A percentile compares a stretch with the other conserved stretches of the same genome.
These are phyloP conservation scores for Inga leiocalycina DNA, from an alignment of 306 rosid species.

Conservation along the genomic window DNA sequence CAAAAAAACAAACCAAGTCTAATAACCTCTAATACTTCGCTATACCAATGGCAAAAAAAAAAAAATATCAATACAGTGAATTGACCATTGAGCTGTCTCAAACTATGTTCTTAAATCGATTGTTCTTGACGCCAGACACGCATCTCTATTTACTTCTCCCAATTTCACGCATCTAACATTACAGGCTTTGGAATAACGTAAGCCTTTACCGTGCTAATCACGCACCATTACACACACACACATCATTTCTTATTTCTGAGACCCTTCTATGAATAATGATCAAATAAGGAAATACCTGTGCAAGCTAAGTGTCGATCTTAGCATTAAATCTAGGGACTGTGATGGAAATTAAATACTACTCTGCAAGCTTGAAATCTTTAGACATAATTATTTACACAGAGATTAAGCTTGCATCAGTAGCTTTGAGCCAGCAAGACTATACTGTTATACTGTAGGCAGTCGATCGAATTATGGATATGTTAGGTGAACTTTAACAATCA, in stretches of 20 bases:
- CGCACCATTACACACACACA: background rate
- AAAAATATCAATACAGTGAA: background rate
- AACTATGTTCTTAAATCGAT: background rate
- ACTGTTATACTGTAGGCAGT: background rate
- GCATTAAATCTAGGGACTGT: background rate
- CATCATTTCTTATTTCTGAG: slow-evolving; percentile 32
- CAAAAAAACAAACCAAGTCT: too few species aligned
- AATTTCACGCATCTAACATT: background rate
- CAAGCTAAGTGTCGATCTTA: background rate
- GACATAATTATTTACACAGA: background rate
- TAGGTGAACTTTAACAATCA: slow-evolving; percentile 11
- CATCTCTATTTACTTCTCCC: background rate
- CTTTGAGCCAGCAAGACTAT: background rate
- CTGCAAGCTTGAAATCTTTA: background rate
- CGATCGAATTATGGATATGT: background rate
- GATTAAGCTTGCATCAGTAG: background rate
- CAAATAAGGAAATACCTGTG: background rate
- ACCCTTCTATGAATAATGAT: background rate
- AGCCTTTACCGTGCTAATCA: slow-evolving; percentile 33
- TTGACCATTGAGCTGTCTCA: background rate
- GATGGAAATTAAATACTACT: background rate
- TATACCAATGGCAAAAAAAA: background rate
- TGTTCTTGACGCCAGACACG: background rate
- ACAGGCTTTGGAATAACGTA: background rate
- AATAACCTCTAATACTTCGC: background rate